Percentiles rank a stretch among this genome's conserved stretches.
Conservation (phyloP, 805 yeast genomes). For the Lipomyces japonicus region DNA sequence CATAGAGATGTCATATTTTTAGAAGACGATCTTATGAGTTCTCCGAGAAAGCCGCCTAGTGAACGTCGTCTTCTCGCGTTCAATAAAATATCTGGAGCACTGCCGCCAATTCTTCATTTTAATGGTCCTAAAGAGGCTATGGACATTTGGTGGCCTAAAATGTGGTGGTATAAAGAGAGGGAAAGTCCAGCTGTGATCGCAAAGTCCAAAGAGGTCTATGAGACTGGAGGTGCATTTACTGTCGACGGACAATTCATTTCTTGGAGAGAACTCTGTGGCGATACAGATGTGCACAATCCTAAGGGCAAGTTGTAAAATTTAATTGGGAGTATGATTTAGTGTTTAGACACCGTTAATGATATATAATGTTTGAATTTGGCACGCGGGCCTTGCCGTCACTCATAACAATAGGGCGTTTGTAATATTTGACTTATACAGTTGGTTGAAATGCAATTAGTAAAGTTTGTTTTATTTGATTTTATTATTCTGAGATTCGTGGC, state of each 20-base stretch:
- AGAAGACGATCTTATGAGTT: conserved; percentile 17
- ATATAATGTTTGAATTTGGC: too few species aligned
- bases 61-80: conserved; percentile 21
- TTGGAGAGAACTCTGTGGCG: conserved; percentile 21
- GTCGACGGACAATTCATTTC: conserved; percentile 21
- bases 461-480: too few species aligned
- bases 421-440: too few species aligned
- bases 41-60: conserved; percentile 16
- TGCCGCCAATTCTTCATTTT: conserved; percentile 25
- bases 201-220: conserved; percentile 12
- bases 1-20: conserved; percentile 21
- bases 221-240: conserved; percentile 26
- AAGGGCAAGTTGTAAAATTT: too few species aligned
- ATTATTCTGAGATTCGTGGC: too few species aligned
- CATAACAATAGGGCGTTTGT: too few species aligned
- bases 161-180: conserved; percentile 25
- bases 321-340: too few species aligned
- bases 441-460: too few species aligned
- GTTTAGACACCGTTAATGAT: too few species aligned
- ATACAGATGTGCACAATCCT: conserved; percentile 18
- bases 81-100: conserved; percentile 22
- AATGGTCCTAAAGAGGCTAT: conserved; percentile 28
- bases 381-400: too few species aligned
- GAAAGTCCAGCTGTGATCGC: conserved; percentile 14
- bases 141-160: conserved; percentile 28